A percentile compares a stretch with the other conserved stretches of the same genome.
These are phyloP conservation scores for Tausonia pullulans DNA, from an alignment of 1,284 basidiomycete genomes.

Conservation along the genomic window DNA sequence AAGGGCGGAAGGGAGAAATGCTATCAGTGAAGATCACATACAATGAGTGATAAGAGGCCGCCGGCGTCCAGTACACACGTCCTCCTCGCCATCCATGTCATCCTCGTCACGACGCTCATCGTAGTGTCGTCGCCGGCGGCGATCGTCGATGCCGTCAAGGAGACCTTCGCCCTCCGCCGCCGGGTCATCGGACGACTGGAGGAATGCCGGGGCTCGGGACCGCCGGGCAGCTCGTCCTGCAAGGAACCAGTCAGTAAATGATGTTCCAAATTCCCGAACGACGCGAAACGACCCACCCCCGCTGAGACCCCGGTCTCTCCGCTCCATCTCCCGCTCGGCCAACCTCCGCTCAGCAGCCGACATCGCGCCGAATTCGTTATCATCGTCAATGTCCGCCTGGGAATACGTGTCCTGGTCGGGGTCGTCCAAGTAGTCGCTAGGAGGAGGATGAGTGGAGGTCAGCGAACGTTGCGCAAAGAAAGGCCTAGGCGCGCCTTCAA, in stretches of 20 bases:
- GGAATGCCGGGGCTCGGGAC: constrained; percentile 68
- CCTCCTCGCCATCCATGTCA: constrained; percentile 72
- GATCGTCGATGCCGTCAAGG: constrained; percentile 54
- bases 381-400: constrained; percentile 75
- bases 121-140: constrained; percentile 68
- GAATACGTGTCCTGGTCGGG: constrained; percentile 78
- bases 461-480: not conserved
- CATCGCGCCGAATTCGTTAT: constrained; percentile 60
- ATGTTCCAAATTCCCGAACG: not conserved
- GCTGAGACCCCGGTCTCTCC: constrained; percentile 69
- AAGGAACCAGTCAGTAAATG: not conserved
- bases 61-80: constrained; percentile 37
- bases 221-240: constrained; percentile 52
- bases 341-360: constrained; percentile 62
- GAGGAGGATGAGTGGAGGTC: constrained; percentile 8
- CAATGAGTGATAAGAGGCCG: not conserved
- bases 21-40: constrained; percentile 9
- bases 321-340: constrained; percentile 78
- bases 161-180: constrained; percentile 43
- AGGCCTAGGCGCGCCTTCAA: not conserved
- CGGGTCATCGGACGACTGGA: constrained; percentile 64
- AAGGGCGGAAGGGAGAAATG: not conserved
- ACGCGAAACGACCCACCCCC: constrained; percentile 37
- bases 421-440: constrained; percentile 79
- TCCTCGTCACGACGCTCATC: constrained; percentile 76